These are phyloP conservation scores for Wickerhamiella brachini DNA, from an alignment of 805 yeast genomes.

Conservation along the genomic window DNA sequence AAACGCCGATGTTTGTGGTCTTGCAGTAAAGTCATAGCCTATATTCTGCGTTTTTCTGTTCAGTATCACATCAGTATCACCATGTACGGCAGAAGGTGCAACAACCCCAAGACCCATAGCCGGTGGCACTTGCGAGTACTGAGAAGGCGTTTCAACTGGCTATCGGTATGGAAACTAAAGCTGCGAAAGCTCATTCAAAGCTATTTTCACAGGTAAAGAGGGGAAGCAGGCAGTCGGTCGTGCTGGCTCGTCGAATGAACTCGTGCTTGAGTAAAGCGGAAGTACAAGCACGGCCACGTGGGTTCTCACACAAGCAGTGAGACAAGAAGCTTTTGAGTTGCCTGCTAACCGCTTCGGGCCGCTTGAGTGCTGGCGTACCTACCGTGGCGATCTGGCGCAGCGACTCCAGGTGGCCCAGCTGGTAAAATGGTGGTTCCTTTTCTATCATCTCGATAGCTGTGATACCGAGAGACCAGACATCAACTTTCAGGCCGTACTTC, in stretches of 20 bases:
- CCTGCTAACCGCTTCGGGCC: not conserved
- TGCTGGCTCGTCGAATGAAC: constrained; percentile 28
- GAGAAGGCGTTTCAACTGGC: too few species aligned
- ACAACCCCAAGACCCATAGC: too few species aligned
- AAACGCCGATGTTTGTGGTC: too few species aligned
- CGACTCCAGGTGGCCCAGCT: constrained; percentile 66
- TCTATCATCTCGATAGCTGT: constrained; percentile 73
- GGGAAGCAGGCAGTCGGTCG: constrained; percentile 22
- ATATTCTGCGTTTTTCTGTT: too few species aligned
- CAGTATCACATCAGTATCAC: too few species aligned
- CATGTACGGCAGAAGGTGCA: too few species aligned
- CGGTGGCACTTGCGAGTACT: too few species aligned
- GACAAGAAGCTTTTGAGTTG: not conserved
- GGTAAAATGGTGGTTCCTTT: constrained; percentile 79
- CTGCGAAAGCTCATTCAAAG: too few species aligned
- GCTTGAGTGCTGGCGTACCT: constrained; percentile 39
- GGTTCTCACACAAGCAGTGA: not conserved
- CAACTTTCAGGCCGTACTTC: constrained; percentile 67
- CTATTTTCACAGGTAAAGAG: too few species aligned
- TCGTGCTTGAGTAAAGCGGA: constrained; percentile 65
- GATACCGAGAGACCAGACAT: constrained; percentile 88
- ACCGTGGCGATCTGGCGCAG: constrained; percentile 52
- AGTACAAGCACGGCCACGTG: constrained; percentile 29
- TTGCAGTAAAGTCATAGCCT: too few species aligned
- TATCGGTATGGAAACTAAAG: too few species aligned